Percentiles rank a stretch among this genome's conserved stretches.
Evolutionary conservation across 805 yeast species (phyloP).

Genomic region (Monosporozyma aquatica): DNA sequence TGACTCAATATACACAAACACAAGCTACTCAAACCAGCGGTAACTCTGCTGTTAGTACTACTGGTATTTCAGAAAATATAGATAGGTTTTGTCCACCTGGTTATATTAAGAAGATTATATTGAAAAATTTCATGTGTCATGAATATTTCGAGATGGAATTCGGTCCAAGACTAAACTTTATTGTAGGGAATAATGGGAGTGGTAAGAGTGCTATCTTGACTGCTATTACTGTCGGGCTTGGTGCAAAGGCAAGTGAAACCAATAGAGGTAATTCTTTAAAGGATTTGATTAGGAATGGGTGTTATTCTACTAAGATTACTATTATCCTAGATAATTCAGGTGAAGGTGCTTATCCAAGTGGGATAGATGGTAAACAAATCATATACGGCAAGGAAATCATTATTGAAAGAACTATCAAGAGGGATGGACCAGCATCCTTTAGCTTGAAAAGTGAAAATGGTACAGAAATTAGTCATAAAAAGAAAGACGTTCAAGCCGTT

Average conservation of each 20-base stretch:
- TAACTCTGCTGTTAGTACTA: too few relatives aligned
- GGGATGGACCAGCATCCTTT: slow-evolving; percentile 46
- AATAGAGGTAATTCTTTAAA: slow-evolving; percentile 70
- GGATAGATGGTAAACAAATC: slow-evolving; percentile 58
- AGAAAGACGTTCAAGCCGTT: slow-evolving; percentile 56
- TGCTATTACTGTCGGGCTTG: slow-evolving; percentile 78
- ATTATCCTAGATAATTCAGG: slow-evolving; percentile 60
- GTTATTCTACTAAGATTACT: slow-evolving; percentile 53
- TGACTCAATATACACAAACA: slow-evolving; percentile 20
- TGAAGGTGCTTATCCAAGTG: slow-evolving; percentile 54
- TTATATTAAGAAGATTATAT: slow-evolving; percentile 49
- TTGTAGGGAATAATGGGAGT: slow-evolving; percentile 83
- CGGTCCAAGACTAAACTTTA: slow-evolving; percentile 76
- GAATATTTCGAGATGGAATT: slow-evolving; percentile 63
- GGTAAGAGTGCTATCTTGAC: slow-evolving; percentile 87
- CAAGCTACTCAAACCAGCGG: too few relatives aligned
- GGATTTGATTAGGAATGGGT: slow-evolving; percentile 70
- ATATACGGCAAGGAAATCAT: slow-evolving; percentile 61
- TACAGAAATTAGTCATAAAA: slow-evolving; percentile 48
- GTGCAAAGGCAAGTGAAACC: slow-evolving; percentile 81
- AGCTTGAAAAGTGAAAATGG: slow-evolving; percentile 45
- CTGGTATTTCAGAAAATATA: not conserved
- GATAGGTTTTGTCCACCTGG: slow-evolving; percentile 40
- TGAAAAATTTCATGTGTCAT: slow-evolving; percentile 86
- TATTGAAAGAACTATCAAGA: slow-evolving; percentile 56